Evolutionary conservation across 495 filamentous ascomycete species (phyloP), one percentile per base, ranked within the genome.

Genomic region (Penicillium canescens): DNA sequence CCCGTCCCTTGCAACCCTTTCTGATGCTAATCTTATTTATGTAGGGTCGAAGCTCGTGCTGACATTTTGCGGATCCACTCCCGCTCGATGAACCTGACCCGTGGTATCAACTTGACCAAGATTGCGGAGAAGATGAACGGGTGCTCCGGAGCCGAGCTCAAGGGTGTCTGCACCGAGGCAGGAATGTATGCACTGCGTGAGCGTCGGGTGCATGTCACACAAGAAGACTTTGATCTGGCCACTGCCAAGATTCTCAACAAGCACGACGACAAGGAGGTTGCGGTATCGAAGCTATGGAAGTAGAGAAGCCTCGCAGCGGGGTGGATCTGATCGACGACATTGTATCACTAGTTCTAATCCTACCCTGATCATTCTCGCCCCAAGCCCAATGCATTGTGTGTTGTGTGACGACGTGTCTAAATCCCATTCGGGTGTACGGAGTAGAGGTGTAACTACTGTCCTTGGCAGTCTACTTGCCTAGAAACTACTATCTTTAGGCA

Each of bases 71-170:
- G 95, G 47, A 99, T 99, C 67, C 94, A 99, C 74, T 91, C 86
- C 46, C 83, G 94, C 49, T 94, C 88, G 65, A 99, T 99, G 94
- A 99, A 99, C 76, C 76, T 99, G 61, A 99, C 94, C 16, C 83
- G 94, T 48, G 94, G 94, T 31, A 99, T 99, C 78, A 96, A 99
- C 72, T 78, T 99, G 51, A 92, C 83, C 55, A 99, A 99, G 82
- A 96, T 98, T 61, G 94, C 94, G 18, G 94, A 98, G 81, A 96
- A 97, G 80, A 99, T 99, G 94, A 96, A 96, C 65, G 94, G 94
- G 51, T 98, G 95, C 72, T 96, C 91, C 12, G 94, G 94, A 23
- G 94, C 94, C 37, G 94, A 99, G 75, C 73, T 99, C 52, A 97
- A 97, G 82, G 92, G 92, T 65, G 92, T 97, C 37, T 97, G 92